phyloP scores from a whole-genome alignment of 768 basidiomycete species.

The Ephemerocybe angulata region DNA sequence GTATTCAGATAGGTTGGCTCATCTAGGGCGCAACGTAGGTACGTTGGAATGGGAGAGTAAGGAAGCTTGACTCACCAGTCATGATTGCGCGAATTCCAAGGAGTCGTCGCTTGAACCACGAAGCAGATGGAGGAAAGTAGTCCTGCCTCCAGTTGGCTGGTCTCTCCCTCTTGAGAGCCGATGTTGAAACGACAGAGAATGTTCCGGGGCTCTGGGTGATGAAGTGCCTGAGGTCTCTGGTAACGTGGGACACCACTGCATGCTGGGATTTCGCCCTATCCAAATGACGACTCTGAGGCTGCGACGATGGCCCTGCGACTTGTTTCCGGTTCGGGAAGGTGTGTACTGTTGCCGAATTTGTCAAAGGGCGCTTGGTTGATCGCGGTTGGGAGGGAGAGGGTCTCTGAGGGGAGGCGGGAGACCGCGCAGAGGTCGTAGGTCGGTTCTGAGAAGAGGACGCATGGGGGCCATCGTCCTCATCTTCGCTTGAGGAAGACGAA shows the following conservation, averaged over 20 bases:
- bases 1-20: background rate
- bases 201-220: background rate
- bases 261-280: background rate
- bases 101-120: conserved; percentile 5
- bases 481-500: background rate
- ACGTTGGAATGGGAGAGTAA: background rate
- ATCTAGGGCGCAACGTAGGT: background rate
- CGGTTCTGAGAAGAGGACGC: background rate
- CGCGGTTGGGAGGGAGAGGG: too few relatives aligned
- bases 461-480: background rate
- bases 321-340: too few relatives aligned
- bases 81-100: background rate
- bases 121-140: conserved; percentile 5
- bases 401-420: background rate
- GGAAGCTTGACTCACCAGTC: background rate
- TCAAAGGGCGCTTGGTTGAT: too few relatives aligned
- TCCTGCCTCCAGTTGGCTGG: conserved; percentile 5
- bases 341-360: too few relatives aligned
- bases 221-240: background rate
- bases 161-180: background rate
- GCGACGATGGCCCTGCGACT: background rate
- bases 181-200: background rate
- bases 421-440: too few relatives aligned
- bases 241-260: background rate
- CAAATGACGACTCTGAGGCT: background rate